Evolutionary conservation across 2,329 filamentous ascomycete species (phyloP).

Genomic region (Botrytis hyacinthi): DNA sequence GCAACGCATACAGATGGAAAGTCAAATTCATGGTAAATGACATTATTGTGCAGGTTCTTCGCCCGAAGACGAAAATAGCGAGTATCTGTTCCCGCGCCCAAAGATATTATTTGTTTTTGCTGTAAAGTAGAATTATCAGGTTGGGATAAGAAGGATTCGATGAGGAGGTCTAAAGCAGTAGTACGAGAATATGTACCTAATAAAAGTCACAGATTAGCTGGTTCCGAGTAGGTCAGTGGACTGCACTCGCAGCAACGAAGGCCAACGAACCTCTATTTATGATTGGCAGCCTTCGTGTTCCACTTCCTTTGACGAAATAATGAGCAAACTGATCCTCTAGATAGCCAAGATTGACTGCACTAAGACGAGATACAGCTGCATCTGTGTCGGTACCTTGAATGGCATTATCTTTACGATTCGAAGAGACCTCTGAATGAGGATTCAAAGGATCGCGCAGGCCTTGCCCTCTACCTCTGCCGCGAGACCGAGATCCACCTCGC

Average conservation of each 20-base stretch:
- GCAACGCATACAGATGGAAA: slow-evolving; percentile 70
- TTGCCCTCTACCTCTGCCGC: slow-evolving; percentile 45
- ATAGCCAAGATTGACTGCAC: slow-evolving; percentile 83
- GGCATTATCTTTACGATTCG: slow-evolving; percentile 57
- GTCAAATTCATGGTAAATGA: slow-evolving; percentile 91
- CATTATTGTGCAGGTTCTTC: slow-evolving; percentile 33
- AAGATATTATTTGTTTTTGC: slow-evolving; percentile 76
- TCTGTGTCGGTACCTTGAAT: slow-evolving; percentile 91
- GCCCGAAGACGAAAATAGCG: slow-evolving; percentile 69
- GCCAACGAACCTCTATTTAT: slow-evolving; percentile 77
- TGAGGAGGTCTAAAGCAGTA: slow-evolving; percentile 73
- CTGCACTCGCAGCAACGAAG: slow-evolving; percentile 19
- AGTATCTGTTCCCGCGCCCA: slow-evolving; percentile 93
- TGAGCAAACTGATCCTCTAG: slow-evolving; percentile 76
- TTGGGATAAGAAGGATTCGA: slow-evolving; percentile 63
- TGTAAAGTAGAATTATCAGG: slow-evolving; percentile 24
- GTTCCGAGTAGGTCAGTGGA: background rate
- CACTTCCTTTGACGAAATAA: slow-evolving; percentile 60
- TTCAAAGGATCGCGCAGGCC: slow-evolving; percentile 39
- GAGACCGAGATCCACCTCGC: slow-evolving; percentile 45
- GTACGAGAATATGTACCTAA: slow-evolving; percentile 91
- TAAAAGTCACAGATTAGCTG: slow-evolving; percentile 8
- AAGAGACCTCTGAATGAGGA: slow-evolving; percentile 11
- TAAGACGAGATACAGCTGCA: slow-evolving; percentile 83
- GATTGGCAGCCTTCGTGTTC: slow-evolving; percentile 72